Percentiles rank a stretch among this genome's conserved stretches.
Conservation (phyloP, 495 filamentous ascomycete genomes). For the Penicillium antarcticum region DNA sequence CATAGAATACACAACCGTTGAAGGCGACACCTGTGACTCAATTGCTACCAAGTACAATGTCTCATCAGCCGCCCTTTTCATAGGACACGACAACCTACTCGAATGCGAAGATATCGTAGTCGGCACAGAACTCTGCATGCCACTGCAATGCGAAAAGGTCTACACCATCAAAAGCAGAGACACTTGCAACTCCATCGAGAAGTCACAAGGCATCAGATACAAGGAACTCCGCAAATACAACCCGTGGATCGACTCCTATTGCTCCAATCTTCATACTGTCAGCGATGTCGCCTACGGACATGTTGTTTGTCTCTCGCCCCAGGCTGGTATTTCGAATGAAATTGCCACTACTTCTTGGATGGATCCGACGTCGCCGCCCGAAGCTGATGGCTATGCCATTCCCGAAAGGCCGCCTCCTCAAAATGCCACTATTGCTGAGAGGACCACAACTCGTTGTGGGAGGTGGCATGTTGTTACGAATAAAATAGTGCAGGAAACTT, state of each 20-base stretch:
- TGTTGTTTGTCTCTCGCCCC: conserved; percentile 9
- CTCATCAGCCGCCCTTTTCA: conserved; percentile 18
- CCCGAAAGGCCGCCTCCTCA: neutral
- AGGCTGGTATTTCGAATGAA: conserved; percentile 1
- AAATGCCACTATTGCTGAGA: neutral
- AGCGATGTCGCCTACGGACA: neutral
- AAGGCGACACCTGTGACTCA: conserved; percentile 22
- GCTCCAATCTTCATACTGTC: conserved; percentile 8
- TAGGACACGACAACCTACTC: conserved; percentile 6
- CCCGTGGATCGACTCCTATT: conserved; percentile 12
- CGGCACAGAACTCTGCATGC: neutral
- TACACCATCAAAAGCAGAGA: conserved; percentile 7
- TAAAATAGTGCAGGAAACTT: conserved; percentile 4
- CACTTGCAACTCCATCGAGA: conserved; percentile 7
- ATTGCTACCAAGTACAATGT: conserved; percentile 20
- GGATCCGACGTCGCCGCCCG: neutral
- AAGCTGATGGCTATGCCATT: neutral
- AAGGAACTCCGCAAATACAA: neutral
- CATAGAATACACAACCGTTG: conserved; percentile 13
- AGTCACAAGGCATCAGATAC: neutral
- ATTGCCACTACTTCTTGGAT: neutral
- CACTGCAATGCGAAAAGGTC: neutral
- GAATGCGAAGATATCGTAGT: conserved; percentile 1
- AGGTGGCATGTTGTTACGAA: neutral
- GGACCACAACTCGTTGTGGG: neutral